A percentile compares a stretch with the other conserved stretches of the same genome.
Conservation (phyloP, 306 rosid species). For the Carpinus viminea region DNA sequence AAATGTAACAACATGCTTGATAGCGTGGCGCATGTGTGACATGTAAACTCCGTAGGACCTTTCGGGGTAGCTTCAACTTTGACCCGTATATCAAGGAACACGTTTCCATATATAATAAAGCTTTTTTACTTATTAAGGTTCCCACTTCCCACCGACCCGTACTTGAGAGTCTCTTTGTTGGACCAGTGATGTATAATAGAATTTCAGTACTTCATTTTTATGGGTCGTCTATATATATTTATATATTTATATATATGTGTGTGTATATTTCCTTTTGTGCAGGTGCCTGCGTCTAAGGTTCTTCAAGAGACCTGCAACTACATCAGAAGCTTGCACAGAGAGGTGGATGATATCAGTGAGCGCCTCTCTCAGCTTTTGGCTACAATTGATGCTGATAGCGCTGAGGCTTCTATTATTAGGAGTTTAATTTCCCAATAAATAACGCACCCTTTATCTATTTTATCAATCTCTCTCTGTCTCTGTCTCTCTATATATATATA, state of each 20-base stretch:
- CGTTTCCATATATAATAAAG: constrained; percentile 21
- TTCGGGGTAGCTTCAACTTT: constrained; percentile 33
- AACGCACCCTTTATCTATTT: neutral
- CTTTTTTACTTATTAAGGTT: constrained; percentile 27
- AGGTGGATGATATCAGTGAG: constrained; percentile 90
- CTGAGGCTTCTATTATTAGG: constrained; percentile 92
- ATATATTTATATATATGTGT: no score
- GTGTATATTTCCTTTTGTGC: constrained; percentile 8
- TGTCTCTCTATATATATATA: neutral
- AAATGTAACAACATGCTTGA: constrained; percentile 12
- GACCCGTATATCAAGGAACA: constrained; percentile 54
- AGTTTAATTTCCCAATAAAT: constrained; percentile 77
- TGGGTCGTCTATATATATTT: neutral
- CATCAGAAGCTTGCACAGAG: constrained; percentile 83
- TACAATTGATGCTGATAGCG: constrained; percentile 86
- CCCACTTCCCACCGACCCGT: constrained; percentile 41
- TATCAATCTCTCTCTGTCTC: neutral
- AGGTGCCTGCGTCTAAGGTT: constrained; percentile 98
- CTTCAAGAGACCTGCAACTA: constrained; percentile 99
- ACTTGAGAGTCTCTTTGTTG: neutral
- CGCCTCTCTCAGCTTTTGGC: constrained; percentile 83
- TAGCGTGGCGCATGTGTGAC: constrained; percentile 26
- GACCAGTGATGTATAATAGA: neutral
- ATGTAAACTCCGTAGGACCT: constrained; percentile 21
- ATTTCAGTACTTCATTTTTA: neutral